A percentile compares a stretch with the other conserved stretches of the same genome.
Conservation (phyloP, 1,139 yeast genomes). For the Suhomyces bokatorum region DNA sequence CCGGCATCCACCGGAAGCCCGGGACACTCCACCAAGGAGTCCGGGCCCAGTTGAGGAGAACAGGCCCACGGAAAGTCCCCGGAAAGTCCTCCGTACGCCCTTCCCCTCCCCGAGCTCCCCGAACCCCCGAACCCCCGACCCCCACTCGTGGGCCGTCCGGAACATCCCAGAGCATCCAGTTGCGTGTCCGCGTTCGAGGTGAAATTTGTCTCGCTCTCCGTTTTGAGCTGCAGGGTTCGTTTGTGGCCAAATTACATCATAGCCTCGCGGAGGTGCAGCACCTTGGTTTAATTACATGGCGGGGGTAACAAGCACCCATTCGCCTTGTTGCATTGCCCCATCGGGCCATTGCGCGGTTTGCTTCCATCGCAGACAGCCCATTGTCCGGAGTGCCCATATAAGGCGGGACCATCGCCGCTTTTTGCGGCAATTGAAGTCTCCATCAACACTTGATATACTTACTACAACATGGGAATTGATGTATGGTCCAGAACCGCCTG, state of each 20-base stretch:
- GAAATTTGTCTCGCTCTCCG: neutral
- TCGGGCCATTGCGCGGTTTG: neutral
- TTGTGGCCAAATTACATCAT: constrained; percentile 5
- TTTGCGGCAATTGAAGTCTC: neutral
- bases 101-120: too few species aligned
- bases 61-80: too few species aligned
- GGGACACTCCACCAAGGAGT: too few species aligned
- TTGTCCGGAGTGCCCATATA: neutral
- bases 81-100: too few species aligned
- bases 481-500: constrained; percentile 36
- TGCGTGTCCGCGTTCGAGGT: too few species aligned
- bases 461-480: constrained; percentile 9
- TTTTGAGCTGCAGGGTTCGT: neutral
- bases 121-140: too few species aligned
- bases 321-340: neutral
- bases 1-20: too few species aligned
- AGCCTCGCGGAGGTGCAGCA: neutral
- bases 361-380: neutral
- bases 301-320: neutral
- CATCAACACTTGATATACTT: neutral
- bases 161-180: neutral
- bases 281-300: constrained; percentile 1
- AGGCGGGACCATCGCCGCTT: neutral
- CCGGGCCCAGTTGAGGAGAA: too few species aligned
- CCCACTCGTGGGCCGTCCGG: neutral